These are phyloP conservation scores for Candolleomyces efflorescens DNA, from an alignment of 768 basidiomycete species.

Conservation along the genomic window DNA sequence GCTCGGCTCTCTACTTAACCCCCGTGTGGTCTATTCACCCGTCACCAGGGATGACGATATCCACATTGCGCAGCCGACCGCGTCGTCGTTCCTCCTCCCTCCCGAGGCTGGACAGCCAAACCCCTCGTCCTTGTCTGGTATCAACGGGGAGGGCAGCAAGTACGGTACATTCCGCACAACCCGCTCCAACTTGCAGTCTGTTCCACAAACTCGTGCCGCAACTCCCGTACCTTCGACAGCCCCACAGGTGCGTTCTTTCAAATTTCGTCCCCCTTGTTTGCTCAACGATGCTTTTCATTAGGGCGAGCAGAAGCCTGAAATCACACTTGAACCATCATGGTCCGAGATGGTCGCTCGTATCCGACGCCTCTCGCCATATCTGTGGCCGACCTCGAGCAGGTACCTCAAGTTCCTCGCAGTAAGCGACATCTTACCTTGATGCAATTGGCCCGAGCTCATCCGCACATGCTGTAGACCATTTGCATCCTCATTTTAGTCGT, in stretches of 20 bases:
- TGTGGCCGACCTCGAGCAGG: slow-evolving; percentile 73
- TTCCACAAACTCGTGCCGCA: slow-evolving; percentile 50
- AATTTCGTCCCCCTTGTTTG: not conserved
- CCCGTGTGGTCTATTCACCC: slow-evolving; percentile 61
- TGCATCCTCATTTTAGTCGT: slow-evolving; percentile 70
- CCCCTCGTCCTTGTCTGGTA: slow-evolving; percentile 49
- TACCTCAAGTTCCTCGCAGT: slow-evolving; percentile 70
- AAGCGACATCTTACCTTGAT: slow-evolving; percentile 18
- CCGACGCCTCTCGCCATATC: slow-evolving; percentile 65
- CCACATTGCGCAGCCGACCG: slow-evolving; percentile 37
- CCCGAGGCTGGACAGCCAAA: slow-evolving; percentile 39
- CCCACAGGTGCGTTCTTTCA: slow-evolving; percentile 29
- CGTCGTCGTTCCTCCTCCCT: slow-evolving; percentile 53
- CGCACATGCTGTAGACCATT: slow-evolving; percentile 37
- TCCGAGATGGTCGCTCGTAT: slow-evolving; percentile 63
- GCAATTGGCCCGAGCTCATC: not conserved
- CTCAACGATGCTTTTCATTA: slow-evolving; percentile 18
- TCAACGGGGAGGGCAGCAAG: slow-evolving; percentile 45
- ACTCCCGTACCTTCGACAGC: slow-evolving; percentile 41
- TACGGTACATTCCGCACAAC: slow-evolving; percentile 70
- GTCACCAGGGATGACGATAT: slow-evolving; percentile 37
- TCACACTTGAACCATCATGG: slow-evolving; percentile 66
- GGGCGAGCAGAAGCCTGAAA: slow-evolving; percentile 44
- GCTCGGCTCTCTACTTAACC: slow-evolving; percentile 55
- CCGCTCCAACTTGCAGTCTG: slow-evolving; percentile 49